phyloP scores from a whole-genome alignment of 768 basidiomycete species.

The Exsudoporus frostii region DNA sequence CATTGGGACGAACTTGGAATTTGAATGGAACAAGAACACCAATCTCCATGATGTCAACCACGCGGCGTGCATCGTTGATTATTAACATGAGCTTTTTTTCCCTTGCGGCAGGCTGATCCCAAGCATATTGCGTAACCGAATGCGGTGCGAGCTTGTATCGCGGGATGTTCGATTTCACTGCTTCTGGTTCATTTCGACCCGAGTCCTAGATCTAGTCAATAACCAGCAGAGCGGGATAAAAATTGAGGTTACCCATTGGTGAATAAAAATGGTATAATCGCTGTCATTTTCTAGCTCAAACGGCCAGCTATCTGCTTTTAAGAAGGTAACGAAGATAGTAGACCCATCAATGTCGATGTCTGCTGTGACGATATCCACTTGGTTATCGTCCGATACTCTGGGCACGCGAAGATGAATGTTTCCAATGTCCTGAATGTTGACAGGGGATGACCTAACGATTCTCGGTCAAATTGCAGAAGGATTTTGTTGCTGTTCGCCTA shows the following conservation, averaged over 20 bases:
- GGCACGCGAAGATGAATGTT: conserved; percentile 69
- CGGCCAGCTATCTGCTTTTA: conserved; percentile 72
- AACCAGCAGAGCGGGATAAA: neutral
- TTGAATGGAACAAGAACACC: conserved; percentile 89
- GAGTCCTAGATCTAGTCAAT: conserved; percentile 41
- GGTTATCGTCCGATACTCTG: conserved; percentile 35
- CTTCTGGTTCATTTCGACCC: conserved; percentile 36
- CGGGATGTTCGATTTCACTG: conserved; percentile 36
- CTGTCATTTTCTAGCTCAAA: conserved; percentile 89
- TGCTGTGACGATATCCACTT: conserved; percentile 59
- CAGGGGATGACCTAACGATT: conserved; percentile 76
- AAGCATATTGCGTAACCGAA: conserved; percentile 69
- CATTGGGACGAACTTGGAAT: conserved; percentile 54
- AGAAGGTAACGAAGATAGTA: conserved; percentile 82
- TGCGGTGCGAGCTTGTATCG: conserved; percentile 59
- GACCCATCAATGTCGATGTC: conserved; percentile 84
- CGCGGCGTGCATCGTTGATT: conserved; percentile 57
- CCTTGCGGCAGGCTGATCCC: conserved; percentile 86
- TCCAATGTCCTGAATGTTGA: conserved; percentile 91
- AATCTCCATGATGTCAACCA: conserved; percentile 93
- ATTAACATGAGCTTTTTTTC: conserved; percentile 75
- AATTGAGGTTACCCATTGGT: conserved; percentile 60
- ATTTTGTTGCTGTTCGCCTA: conserved; percentile 32
- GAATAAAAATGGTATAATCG: conserved; percentile 62
- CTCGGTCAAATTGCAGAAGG: neutral